phyloP scores from a whole-genome alignment of 257 asterid species.

The Solanum stenotomum region DNA sequence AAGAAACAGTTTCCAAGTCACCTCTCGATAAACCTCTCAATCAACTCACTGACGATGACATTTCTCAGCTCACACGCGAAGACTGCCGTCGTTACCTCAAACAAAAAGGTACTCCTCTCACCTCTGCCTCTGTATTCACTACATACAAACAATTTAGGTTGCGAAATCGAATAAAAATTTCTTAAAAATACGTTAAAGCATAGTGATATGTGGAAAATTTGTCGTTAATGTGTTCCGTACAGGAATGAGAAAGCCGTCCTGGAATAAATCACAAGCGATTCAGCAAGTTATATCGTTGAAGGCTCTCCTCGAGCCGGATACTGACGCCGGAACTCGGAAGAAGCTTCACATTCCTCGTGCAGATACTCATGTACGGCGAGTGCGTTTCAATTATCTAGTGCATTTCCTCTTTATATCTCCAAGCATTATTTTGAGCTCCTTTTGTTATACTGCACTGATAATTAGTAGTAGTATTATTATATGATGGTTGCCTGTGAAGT shows the following conservation, averaged over 20 bases:
- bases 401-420: neutral
- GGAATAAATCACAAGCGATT: conserved; percentile 99
- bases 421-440: neutral
- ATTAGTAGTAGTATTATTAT: neutral
- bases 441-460: neutral
- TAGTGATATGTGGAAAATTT: neutral
- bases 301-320: conserved; percentile 69
- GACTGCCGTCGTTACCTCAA: conserved; percentile 98
- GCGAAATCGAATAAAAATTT: neutral
- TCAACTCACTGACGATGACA: conserved; percentile 91
- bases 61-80: conserved; percentile 96
- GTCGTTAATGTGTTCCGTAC: conserved; percentile 7
- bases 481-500: neutral
- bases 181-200: neutral
- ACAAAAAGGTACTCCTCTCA: conserved; percentile 54
- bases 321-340: conserved; percentile 36
- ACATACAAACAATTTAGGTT: neutral
- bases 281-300: conserved; percentile 94
- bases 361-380: conserved; percentile 16
- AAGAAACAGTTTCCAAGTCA: conserved; percentile 42
- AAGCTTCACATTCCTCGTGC: conserved; percentile 41
- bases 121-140: neutral
- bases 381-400: conserved; percentile 27
- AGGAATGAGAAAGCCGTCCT: conserved; percentile 99
- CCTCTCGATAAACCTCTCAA: conserved; percentile 81